Conservation (phyloP, 495 filamentous ascomycete species). For the Penicillium canescens region DNA sequence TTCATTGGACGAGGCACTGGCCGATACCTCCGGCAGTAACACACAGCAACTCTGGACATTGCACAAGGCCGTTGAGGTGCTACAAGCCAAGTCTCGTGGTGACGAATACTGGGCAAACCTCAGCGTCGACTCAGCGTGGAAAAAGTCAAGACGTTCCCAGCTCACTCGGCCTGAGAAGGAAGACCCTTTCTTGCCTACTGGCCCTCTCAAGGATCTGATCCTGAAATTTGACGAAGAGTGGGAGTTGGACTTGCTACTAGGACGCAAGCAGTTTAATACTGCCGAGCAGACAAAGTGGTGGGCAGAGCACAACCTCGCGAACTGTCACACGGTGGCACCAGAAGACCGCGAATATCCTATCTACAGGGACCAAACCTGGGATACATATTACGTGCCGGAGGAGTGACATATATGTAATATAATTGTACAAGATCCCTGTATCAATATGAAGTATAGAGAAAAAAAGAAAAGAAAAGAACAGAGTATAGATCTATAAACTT, state of each 20-base stretch:
- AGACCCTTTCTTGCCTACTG: conserved; percentile 1
- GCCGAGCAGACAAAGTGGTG: conserved; percentile 1
- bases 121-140: not conserved
- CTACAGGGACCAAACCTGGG: not conserved
- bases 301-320: not conserved
- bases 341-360: conserved; percentile 5
- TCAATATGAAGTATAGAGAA: not conserved
- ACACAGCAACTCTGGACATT: conserved; percentile 10
- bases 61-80: not conserved
- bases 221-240: conserved; percentile 24
- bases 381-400: conserved; percentile 1
- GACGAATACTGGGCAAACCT: conserved; percentile 5
- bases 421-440: not conserved
- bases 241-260: conserved; percentile 19
- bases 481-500: not conserved
- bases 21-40: not conserved
- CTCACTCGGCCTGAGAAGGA: not conserved
- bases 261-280: not conserved
- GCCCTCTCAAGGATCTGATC: conserved; percentile 6
- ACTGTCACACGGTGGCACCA: not conserved
- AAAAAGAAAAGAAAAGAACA: too few species aligned
- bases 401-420: conserved; percentile 8
- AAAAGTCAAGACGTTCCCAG: not conserved
- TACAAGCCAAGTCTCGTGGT: conserved; percentile 1
- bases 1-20: conserved; percentile 6